A percentile compares a stretch with the other conserved stretches of the same genome.
Conservation (phyloP, 148 eudicot species). For the Bassia scoparia region DNA sequence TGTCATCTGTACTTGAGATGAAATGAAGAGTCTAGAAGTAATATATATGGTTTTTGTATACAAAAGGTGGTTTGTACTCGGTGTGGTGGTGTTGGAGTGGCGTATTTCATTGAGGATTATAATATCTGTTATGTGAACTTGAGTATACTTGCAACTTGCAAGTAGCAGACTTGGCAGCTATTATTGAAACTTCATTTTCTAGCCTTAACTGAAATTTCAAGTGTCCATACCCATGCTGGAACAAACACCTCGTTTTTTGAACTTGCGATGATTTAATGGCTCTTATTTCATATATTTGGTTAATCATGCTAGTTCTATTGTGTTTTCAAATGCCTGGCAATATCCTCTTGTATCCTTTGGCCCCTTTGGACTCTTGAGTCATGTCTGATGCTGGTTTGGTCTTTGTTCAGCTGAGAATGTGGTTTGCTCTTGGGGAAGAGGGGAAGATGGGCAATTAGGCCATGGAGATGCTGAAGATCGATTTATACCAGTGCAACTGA, state of each 20-base stretch:
- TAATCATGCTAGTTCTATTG: not conserved
- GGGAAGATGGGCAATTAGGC: constrained; percentile 99
- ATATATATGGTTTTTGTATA: too few relatives aligned
- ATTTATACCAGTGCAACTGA: constrained; percentile 68
- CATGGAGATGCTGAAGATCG: constrained; percentile 97
- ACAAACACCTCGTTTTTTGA: not conserved
- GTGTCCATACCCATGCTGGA: too few relatives aligned
- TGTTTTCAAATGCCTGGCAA: not conserved
- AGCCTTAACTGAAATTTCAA: too few relatives aligned
- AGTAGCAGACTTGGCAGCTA: too few relatives aligned
- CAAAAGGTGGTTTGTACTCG: too few relatives aligned
- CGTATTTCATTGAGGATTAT: too few relatives aligned
- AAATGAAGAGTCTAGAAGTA: too few relatives aligned
- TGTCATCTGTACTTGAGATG: too few relatives aligned
- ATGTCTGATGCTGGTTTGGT: not conserved
- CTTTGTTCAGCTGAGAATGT: constrained; percentile 62
- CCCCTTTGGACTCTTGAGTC: not conserved
- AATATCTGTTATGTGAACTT: too few relatives aligned
- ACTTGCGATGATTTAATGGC: not conserved
- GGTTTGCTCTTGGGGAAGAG: constrained; percentile 98
- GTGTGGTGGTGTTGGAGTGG: too few relatives aligned
- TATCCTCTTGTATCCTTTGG: not conserved
- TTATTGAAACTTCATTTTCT: too few relatives aligned
- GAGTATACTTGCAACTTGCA: too few relatives aligned
- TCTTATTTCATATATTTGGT: not conserved